Conservation (phyloP, 768 basidiomycete species). For the Piloderma croceum region DNA sequence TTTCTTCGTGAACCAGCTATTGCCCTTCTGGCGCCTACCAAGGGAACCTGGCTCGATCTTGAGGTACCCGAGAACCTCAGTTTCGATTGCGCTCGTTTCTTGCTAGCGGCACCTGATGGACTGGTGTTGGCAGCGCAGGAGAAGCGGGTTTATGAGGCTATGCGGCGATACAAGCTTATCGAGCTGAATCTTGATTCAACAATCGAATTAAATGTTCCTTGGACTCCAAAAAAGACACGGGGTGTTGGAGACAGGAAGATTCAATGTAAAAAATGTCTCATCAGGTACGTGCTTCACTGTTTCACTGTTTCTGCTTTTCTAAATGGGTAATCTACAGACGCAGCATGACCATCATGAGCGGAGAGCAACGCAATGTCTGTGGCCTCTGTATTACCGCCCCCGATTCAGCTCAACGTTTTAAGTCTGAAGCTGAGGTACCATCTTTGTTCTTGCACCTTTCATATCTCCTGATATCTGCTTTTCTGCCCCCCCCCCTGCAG, state of each 20-base stretch:
- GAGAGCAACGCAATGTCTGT: constrained; percentile 10
- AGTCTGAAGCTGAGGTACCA: constrained; percentile 5
- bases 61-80: constrained; percentile 24
- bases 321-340: constrained; percentile 8
- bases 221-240: constrained; percentile 22
- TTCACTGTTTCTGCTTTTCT: neutral
- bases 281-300: constrained; percentile 6
- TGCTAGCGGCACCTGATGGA: constrained; percentile 14
- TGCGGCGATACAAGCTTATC: constrained; percentile 22
- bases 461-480: too few relatives aligned
- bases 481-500: constrained; percentile 3
- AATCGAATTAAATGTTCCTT: constrained; percentile 13
- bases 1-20: constrained; percentile 20
- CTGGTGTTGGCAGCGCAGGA: constrained; percentile 16
- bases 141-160: constrained; percentile 16
- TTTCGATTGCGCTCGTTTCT: constrained; percentile 23
- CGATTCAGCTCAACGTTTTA: neutral
- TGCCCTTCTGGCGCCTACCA: constrained; percentile 11
- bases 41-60: constrained; percentile 22
- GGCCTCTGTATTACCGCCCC: constrained; percentile 13
- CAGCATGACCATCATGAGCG: constrained; percentile 22
- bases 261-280: constrained; percentile 15
- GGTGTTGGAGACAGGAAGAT: constrained; percentile 21
- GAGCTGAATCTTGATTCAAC: constrained; percentile 24
- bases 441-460: too few relatives aligned